Conservation (phyloP, 2,329 filamentous ascomycete genomes). For the Bipolaris bicolor region DNA sequence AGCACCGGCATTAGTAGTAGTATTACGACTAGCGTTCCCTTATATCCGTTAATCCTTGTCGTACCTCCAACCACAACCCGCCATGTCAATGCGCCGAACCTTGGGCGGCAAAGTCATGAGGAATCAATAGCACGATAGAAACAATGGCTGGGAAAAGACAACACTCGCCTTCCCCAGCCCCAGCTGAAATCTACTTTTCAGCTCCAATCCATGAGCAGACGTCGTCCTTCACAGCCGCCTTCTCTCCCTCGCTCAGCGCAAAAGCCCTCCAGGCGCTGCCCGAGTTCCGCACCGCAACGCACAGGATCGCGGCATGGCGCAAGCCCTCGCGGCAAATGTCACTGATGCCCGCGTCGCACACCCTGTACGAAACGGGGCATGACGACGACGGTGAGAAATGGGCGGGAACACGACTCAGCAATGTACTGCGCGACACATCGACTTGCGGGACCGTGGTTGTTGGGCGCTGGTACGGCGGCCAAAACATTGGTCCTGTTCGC, state of each 20-base stretch:
- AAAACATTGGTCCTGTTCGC: slow-evolving; percentile 59
- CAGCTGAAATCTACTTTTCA: slow-evolving; percentile 53
- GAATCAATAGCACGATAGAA: slow-evolving; percentile 1
- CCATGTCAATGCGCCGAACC: slow-evolving; percentile 3
- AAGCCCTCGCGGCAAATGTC: slow-evolving; percentile 55
- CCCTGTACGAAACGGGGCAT: slow-evolving; percentile 52
- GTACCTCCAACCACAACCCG: slow-evolving; percentile 1
- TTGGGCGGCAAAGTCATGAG: too few relatives aligned
- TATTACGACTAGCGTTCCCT: slow-evolving; percentile 1
- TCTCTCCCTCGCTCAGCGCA: slow-evolving; percentile 53
- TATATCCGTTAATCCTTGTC: slow-evolving; percentile 10
- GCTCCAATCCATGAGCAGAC: slow-evolving; percentile 56
- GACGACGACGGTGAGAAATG: slow-evolving; percentile 63
- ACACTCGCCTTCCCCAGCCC: slow-evolving; percentile 24
- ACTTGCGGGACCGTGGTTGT: slow-evolving; percentile 58
- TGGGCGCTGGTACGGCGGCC: slow-evolving; percentile 62
- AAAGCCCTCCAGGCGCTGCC: slow-evolving; percentile 52
- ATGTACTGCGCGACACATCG: slow-evolving; percentile 54
- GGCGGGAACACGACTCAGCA: slow-evolving; percentile 56
- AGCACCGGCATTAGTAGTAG: not conserved
- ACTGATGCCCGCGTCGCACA: slow-evolving; percentile 45
- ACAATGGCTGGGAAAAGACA: slow-evolving; percentile 43
- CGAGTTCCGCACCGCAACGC: slow-evolving; percentile 54
- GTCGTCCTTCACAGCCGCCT: slow-evolving; percentile 60
- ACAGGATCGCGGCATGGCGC: slow-evolving; percentile 60